Base-by-base conservation (phyloP, 73 alveolate genomes). In the Symbiodinium pilosum region DNA sequence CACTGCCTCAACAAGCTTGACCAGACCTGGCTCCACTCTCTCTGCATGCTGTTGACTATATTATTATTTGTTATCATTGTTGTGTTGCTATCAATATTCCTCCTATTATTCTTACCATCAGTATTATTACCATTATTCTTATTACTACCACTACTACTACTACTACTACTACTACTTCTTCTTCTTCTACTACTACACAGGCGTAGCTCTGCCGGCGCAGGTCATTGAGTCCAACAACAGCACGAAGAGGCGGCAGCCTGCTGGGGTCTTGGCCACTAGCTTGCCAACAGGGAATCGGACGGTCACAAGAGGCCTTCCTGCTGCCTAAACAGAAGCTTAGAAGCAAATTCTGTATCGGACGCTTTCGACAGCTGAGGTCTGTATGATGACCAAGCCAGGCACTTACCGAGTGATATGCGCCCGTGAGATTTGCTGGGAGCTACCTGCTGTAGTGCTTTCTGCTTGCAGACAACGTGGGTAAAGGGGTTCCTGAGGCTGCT, bases 161-260 rank as follows among this genome's bases (percentile, higher is more conserved):
- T n/a, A n/a, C n/a, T n/a, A n/a, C n/a, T n/a, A n/a, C n/a, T n/a
- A n/a, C 69, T 9, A 9, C 28, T 52, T 52, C 20, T 52, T 52
- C 20, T 52, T 52, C 69, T 52, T 52, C 69, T 52, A 9, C 69
- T 20, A 9, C 69, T 52, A 12, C n/a, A n/a, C n/a, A n/a, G n/a
- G n/a, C n/a, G n/a, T n/a, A n/a, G n/a, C n/a, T 47, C 59, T 9
- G 59, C 59, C 59, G 6, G 59, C 59, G 59, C 59, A 87, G 94
- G 95, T 88, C 87, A 9, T 91, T 3, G 96, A 91, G 52, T 84
- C 96, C 47, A 38, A 44, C 87, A 91, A 69, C 87, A 91, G 88
- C 84, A 51, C 42, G 51, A 91, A 91, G 87, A 68, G 96, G 43
- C 87, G 96, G 14, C 96, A 91, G 77, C 96, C 96, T 0, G 95